phyloP scores from a whole-genome alignment of 768 basidiomycete species.

The Tulasnella calospora region DNA sequence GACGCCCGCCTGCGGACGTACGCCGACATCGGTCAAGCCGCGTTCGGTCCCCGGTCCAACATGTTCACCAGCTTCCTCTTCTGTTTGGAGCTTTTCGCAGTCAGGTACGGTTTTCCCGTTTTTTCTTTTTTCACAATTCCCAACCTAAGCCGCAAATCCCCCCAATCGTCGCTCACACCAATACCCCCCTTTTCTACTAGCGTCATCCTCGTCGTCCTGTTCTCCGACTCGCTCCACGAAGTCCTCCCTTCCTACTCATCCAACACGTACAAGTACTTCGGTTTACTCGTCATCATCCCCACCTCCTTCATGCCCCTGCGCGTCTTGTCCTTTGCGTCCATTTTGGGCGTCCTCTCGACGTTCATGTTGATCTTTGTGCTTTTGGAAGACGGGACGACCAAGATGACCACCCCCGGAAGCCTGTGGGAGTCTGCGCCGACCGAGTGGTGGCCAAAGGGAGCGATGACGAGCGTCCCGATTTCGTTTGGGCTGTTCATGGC shows the following conservation, averaged over 20 bases:
- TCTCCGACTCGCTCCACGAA: conserved; percentile 77
- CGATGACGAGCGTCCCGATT: conserved; percentile 54
- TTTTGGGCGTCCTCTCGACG: conserved; percentile 77
- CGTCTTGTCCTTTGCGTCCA: conserved; percentile 80
- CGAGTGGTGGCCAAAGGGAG: conserved; percentile 46
- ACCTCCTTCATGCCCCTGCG: conserved; percentile 82
- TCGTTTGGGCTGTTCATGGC: conserved; percentile 91
- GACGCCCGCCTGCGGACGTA: conserved; percentile 75
- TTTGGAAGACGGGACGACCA: conserved; percentile 74
- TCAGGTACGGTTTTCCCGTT: conserved; percentile 48
- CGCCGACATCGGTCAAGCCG: conserved; percentile 82
- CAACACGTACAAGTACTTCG: conserved; percentile 69
- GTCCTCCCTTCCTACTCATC: conserved; percentile 64
- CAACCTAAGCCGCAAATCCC: too few relatives aligned
- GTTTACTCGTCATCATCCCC: conserved; percentile 68
- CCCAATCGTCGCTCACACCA: not conserved
- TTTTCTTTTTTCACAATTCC: too few relatives aligned
- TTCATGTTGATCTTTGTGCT: conserved; percentile 70
- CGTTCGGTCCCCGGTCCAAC: conserved; percentile 72
- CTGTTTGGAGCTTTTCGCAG: conserved; percentile 79
- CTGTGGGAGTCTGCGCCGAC: conserved; percentile 73
- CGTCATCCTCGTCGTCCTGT: conserved; percentile 82
- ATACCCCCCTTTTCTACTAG: conserved; percentile 37
- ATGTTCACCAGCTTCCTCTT: conserved; percentile 67
- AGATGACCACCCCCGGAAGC: conserved; percentile 70